phyloP scores from a whole-genome alignment of 2,329 filamentous ascomycete genomes.

The Sporothrix pallida region DNA sequence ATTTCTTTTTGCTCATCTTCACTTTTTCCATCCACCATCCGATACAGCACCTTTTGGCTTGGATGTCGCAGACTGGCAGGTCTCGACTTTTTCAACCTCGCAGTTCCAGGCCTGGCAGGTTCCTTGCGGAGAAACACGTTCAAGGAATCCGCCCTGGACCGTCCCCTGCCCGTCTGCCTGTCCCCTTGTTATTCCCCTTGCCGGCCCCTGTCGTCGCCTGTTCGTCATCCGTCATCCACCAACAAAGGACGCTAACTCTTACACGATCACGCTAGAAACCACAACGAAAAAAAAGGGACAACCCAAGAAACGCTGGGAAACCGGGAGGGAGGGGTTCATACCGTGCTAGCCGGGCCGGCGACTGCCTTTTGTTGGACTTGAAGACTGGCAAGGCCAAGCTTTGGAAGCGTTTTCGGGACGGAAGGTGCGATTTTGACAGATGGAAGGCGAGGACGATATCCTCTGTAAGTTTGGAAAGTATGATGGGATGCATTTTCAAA shows the following conservation, averaged over 20 bases:
- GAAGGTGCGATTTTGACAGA: background rate
- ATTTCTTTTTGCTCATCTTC: too few relatives aligned
- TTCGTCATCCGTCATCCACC: constrained; percentile 26
- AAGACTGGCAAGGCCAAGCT: background rate
- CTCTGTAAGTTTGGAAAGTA: too few relatives aligned
- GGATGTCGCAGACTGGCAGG: too few relatives aligned
- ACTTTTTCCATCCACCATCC: background rate
- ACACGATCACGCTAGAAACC: constrained; percentile 29
- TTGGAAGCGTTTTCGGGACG: constrained; percentile 9
- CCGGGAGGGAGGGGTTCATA: background rate
- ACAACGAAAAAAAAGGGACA: background rate
- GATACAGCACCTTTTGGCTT: background rate
- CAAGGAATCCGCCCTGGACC: background rate
- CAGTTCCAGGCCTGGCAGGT: background rate
- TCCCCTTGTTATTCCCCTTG: background rate
- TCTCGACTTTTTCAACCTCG: constrained; percentile 10
- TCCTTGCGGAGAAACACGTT: constrained; percentile 12
- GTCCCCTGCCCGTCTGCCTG: background rate
- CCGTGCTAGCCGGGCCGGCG: constrained; percentile 24
- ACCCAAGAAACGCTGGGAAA: background rate
- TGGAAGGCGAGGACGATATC: background rate
- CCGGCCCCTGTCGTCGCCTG: constrained; percentile 18
- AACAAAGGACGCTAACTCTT: constrained; percentile 22
- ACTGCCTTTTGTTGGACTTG: background rate
- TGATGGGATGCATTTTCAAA: too few relatives aligned